Conservation (phyloP, 1,284 basidiomycete genomes). For the Pyrrhoderma lamaoense region DNA sequence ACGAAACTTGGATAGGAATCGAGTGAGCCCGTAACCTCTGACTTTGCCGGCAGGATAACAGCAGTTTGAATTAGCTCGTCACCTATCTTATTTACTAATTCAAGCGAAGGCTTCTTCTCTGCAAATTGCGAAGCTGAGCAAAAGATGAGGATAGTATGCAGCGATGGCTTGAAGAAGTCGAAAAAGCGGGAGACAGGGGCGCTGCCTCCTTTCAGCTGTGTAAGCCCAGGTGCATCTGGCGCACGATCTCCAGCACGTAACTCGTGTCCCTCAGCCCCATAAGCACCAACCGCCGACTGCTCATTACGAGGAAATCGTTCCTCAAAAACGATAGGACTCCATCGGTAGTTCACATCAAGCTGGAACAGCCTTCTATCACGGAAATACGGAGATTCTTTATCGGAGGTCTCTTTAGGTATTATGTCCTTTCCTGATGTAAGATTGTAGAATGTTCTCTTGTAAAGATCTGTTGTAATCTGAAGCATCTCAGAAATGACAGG, state of each 20-base stretch:
- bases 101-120: background rate
- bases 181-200: slow-evolving; percentile 9
- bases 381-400: background rate
- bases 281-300: background rate
- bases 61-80: background rate
- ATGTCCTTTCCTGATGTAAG: background rate
- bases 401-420: background rate
- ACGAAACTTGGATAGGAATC: slow-evolving; percentile 22
- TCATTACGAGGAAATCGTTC: slow-evolving; percentile 2
- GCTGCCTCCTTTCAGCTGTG: background rate
- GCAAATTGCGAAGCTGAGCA: background rate
- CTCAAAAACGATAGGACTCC: slow-evolving; percentile 20
- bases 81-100: background rate
- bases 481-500: slow-evolving; percentile 36
- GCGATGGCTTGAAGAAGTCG: slow-evolving; percentile 15
- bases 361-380: slow-evolving; percentile 14
- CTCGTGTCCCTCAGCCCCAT: slow-evolving; percentile 4
- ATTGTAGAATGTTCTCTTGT: background rate
- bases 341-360: slow-evolving; percentile 21
- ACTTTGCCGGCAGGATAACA: background rate
- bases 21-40: background rate
- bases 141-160: slow-evolving; percentile 19
- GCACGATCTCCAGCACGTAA: slow-evolving; percentile 19
- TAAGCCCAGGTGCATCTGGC: slow-evolving; percentile 18
- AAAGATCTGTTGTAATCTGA: background rate